Evolutionary conservation across 2,329 filamentous ascomycete species (phyloP).

Genomic region (Ceratocystis diversiconidia): DNA sequence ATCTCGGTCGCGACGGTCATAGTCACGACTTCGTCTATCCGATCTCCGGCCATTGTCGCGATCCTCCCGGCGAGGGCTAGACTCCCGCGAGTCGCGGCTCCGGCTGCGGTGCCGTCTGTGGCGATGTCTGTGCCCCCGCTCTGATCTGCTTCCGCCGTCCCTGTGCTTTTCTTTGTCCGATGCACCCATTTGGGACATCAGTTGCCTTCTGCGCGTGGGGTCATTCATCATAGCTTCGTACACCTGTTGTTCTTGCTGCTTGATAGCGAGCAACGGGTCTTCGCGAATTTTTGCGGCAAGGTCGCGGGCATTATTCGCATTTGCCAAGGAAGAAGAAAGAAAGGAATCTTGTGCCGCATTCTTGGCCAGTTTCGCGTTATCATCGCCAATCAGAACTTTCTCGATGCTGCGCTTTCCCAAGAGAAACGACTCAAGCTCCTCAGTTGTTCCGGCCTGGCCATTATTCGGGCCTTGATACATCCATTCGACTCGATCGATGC

Average conservation of each 20-base stretch:
- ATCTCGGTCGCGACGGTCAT: conserved; percentile 2
- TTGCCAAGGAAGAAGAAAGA: conserved; percentile 37
- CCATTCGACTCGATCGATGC: conserved; percentile 81
- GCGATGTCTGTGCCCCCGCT: conserved; percentile 26
- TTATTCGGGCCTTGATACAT: conserved; percentile 86
- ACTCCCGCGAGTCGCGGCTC: conserved; percentile 11
- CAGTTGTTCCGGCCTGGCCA: conserved; percentile 59
- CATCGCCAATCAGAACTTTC: conserved; percentile 61
- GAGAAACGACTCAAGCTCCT: conserved; percentile 88
- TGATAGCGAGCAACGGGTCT: conserved; percentile 85
- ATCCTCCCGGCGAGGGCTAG: conserved; percentile 6
- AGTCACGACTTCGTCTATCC: conserved; percentile 11
- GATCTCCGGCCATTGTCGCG: conserved; percentile 9
- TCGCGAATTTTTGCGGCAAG: conserved; percentile 75
- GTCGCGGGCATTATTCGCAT: conserved; percentile 62
- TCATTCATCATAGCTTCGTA: conserved; percentile 72
- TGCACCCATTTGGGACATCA: conserved; percentile 51
- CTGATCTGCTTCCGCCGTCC: conserved; percentile 19
- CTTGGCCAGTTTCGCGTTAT: conserved; percentile 70
- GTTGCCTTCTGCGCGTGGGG: conserved; percentile 49
- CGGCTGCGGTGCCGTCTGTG: conserved; percentile 11
- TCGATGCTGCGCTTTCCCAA: conserved; percentile 89
- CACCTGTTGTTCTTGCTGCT: conserved; percentile 73
- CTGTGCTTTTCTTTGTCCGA: conserved; percentile 28
- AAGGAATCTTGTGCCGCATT: conserved; percentile 45